Evolutionary conservation across 106 monocot genomes (phyloP).

Genomic region (Dendrobium nobile): DNA sequence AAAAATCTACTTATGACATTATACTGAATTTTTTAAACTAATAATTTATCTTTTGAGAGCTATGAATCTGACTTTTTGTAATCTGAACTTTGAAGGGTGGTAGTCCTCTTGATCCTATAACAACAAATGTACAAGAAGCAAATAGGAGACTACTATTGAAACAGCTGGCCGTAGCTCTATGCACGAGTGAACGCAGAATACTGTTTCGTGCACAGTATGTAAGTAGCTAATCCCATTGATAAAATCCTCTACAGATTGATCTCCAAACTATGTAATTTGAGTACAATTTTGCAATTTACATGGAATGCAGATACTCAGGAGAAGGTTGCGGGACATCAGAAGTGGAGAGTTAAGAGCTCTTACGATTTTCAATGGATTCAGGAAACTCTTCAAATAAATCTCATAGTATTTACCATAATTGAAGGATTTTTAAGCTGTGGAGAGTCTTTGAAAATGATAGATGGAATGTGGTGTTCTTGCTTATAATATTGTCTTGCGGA

Average conservation of each 20-base stretch:
- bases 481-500: no score
- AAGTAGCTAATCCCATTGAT: conserved; percentile 6
- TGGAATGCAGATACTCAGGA: conserved; percentile 40
- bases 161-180: conserved; percentile 70
- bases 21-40: background rate
- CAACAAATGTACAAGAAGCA: conserved; percentile 49
- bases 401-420: no score
- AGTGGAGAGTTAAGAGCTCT: conserved; percentile 66
- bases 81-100: conserved; percentile 31
- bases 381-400: conserved; percentile 49
- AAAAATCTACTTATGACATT: background rate
- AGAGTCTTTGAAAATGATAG: no score
- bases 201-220: conserved; percentile 86
- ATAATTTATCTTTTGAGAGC: background rate
- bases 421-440: no score
- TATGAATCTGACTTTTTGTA: background rate
- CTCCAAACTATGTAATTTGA: background rate
- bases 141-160: conserved; percentile 66
- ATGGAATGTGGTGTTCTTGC: no score
- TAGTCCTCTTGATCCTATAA: conserved; percentile 25
- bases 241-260: background rate
- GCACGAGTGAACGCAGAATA: conserved; percentile 81
- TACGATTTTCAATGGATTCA: conserved; percentile 59
- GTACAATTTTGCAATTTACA: background rate
- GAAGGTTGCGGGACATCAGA: conserved; percentile 67